phyloP scores from a whole-genome alignment of 1,284 basidiomycete species.

The Ceratobasidium sp. region DNA sequence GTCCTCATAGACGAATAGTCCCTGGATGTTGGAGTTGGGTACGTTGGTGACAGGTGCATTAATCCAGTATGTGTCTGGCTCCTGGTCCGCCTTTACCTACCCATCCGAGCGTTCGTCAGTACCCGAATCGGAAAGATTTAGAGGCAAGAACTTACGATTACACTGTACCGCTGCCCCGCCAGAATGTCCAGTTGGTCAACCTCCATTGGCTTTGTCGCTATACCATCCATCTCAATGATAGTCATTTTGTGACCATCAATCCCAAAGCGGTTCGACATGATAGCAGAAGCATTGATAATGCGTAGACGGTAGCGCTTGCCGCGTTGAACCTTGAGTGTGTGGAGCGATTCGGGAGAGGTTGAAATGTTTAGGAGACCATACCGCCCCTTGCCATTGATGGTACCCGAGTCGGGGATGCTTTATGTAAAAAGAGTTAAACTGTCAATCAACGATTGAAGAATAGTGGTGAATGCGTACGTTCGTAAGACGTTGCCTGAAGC shows the following conservation, averaged over 20 bases:
- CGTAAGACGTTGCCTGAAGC: slow-evolving; percentile 12
- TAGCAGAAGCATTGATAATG: slow-evolving; percentile 50
- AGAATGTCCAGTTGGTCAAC: slow-evolving; percentile 60
- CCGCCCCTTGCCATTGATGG: slow-evolving; percentile 55
- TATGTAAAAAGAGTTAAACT: not conserved
- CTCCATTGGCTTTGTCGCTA: slow-evolving; percentile 55
- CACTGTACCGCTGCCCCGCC: slow-evolving; percentile 60
- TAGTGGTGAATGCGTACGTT: slow-evolving; percentile 12
- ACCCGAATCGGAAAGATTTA: not conserved
- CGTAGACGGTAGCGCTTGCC: slow-evolving; percentile 69
- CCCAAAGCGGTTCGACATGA: slow-evolving; percentile 54
- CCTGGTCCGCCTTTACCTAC: slow-evolving; percentile 59
- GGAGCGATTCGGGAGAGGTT: slow-evolving; percentile 29
- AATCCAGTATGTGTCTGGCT: slow-evolving; percentile 63
- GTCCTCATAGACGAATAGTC: slow-evolving; percentile 38
- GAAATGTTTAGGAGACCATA: slow-evolving; percentile 32
- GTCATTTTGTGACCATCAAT: slow-evolving; percentile 60
- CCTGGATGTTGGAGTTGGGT: slow-evolving; percentile 42
- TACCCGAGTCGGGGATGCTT: slow-evolving; percentile 56
- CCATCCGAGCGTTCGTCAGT: slow-evolving; percentile 7
- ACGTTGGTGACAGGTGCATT: slow-evolving; percentile 55
- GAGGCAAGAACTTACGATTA: slow-evolving; percentile 53
- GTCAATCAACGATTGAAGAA: not conserved
- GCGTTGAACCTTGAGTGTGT: slow-evolving; percentile 56
- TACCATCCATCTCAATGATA: slow-evolving; percentile 59